These are phyloP conservation scores for Logfia minima DNA, from an alignment of 129 eudicot genomes.

Conservation along the genomic window DNA sequence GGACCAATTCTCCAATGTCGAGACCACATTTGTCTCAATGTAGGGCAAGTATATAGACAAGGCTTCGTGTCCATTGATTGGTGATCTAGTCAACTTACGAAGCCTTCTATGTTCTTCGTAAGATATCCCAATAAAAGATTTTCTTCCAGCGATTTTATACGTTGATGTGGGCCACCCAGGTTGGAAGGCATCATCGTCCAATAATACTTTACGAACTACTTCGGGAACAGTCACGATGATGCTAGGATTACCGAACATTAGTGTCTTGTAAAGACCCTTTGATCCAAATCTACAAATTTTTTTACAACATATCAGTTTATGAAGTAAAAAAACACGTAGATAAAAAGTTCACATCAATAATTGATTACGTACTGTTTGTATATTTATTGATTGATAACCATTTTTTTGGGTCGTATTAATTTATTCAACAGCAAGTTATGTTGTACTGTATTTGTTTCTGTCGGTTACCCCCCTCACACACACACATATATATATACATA, in stretches of 20 bases:
- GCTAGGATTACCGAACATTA: slow-evolving; percentile 82
- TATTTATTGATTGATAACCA: too few relatives aligned
- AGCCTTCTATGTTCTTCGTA: slow-evolving; percentile 81
- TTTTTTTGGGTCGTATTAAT: too few relatives aligned
- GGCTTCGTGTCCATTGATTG: slow-evolving; percentile 74
- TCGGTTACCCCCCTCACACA: too few relatives aligned
- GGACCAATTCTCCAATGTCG: slow-evolving; percentile 66
- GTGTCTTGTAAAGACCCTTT: slow-evolving; percentile 62
- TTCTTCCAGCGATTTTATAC: slow-evolving; percentile 53
- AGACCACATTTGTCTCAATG: slow-evolving; percentile 52
- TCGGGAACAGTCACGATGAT: slow-evolving; percentile 73
- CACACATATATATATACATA: too few relatives aligned
- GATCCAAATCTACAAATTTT: slow-evolving; percentile 62
- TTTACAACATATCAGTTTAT: too few relatives aligned
- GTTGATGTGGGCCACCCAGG: slow-evolving; percentile 94
- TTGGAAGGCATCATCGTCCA: slow-evolving; percentile 69
- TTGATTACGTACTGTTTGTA: too few relatives aligned
- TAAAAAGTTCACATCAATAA: too few relatives aligned
- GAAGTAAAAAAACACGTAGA: too few relatives aligned
- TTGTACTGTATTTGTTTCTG: too few relatives aligned
- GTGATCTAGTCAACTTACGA: slow-evolving; percentile 73
- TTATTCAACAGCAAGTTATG: too few relatives aligned
- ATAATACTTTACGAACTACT: slow-evolving; percentile 52
- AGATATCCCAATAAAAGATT: slow-evolving; percentile 64
- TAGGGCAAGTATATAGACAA: slow-evolving; percentile 53